Evolutionary conservation across 164 flowering plant genomes (phyloP), one percentile per base, ranked within the genome.

Genomic region (grape (Vitis vinifera)): DNA sequence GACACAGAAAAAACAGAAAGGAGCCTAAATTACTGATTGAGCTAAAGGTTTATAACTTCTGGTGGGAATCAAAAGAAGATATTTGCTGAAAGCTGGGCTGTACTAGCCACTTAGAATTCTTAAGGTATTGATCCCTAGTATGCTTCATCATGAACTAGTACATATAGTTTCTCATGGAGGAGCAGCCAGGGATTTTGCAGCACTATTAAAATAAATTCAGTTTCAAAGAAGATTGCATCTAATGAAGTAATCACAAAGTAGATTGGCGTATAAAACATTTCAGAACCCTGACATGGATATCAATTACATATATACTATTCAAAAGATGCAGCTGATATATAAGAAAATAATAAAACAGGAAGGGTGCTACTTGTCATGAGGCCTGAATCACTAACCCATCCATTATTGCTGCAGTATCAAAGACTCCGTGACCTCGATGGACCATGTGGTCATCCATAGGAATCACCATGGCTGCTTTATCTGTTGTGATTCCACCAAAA

Each of bases 361-460:
- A 27, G 50, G 3, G 16, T 2, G 12, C 5, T 55, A 14, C 27
- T 15, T 27, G 12, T 48, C 51, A 8, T 49, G 58, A 47, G 9
- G 62, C 8, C 8, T 53, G 12, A 14, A 57, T 66, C 13, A 78
- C 87, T 79, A 61, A 94, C 97, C 97, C 97, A 44, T 91, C 88
- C 70, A 85, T 67, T 51, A 94, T 89, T 7, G 91, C 89, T 12
- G 97, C 97, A 53, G 97, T 94, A 71, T 94, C 98, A 57, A 92
- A 92, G 75, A 94, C 97, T 63, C 95, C 97, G 68, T 94, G 98
- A 17, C 98, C 98, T 75, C 97, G 77, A 76, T 94, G 98, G 67
- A 92, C 97, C 89, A 94, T 89, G 79, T 92, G 98, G 67, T 94
- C 98, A 72, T 92, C 95, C 77, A 92, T 77, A 49, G 97, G 97